Evolutionary conservation across 257 asterid genomes (phyloP).

Genomic region (Solanum acaule): DNA sequence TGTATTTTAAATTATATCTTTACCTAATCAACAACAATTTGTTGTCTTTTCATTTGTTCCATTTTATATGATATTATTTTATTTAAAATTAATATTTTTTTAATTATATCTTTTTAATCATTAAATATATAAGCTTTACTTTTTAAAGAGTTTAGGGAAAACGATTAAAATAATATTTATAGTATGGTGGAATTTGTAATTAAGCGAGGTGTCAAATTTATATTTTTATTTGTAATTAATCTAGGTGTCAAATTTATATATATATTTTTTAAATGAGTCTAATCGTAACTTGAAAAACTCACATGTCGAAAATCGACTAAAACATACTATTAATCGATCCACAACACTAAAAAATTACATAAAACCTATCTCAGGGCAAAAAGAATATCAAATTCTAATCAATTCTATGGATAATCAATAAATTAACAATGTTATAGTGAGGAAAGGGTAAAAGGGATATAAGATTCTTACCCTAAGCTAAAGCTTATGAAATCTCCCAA

Average conservation of each 20-base stretch:
- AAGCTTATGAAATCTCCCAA: not conserved
- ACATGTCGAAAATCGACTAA: too few species aligned
- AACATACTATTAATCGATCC: not conserved
- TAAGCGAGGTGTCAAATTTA: not conserved
- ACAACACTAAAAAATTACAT: not conserved
- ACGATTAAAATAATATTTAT: too few species aligned
- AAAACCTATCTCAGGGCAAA: not conserved
- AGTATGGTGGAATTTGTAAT: too few species aligned
- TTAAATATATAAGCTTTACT: not conserved
- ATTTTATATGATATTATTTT: not conserved
- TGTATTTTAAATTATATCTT: too few species aligned
- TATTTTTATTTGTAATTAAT: too few species aligned
- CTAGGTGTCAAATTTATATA: not conserved
- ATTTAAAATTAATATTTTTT: not conserved
- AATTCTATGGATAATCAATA: too few species aligned
- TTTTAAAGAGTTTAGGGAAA: not conserved
- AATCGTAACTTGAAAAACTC: too few species aligned
- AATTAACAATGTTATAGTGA: not conserved
- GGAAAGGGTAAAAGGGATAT: not conserved
- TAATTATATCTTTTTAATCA: not conserved
- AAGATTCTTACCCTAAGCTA: too few species aligned
- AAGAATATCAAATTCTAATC: not conserved
- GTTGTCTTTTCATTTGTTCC: not conserved
- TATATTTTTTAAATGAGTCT: too few species aligned
- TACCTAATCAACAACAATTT: too few species aligned